phyloP scores from a whole-genome alignment of 2,329 filamentous ascomycete species.

The Cladosporium velox region DNA sequence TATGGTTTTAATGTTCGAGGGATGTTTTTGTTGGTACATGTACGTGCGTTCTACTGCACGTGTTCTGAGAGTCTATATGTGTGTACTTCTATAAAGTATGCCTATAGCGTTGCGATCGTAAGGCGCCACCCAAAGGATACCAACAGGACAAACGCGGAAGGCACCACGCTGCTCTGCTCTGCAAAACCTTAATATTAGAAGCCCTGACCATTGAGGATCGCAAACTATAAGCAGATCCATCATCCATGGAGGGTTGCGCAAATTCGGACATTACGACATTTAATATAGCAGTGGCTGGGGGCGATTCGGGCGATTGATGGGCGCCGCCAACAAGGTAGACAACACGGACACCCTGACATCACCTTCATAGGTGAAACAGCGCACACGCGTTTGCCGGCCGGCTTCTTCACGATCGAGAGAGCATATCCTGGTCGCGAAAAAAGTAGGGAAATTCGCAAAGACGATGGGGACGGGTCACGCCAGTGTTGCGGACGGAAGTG shows the following conservation, averaged over 20 bases:
- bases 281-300: neutral
- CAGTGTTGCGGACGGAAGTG: constrained; percentile 10
- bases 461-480: neutral
- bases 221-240: neutral
- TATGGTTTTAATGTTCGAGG: neutral
- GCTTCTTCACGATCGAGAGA: constrained; percentile 1
- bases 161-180: neutral
- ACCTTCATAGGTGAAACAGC: constrained; percentile 11
- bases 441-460: neutral
- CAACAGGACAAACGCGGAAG: neutral
- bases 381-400: constrained; percentile 4
- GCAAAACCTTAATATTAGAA: neutral
- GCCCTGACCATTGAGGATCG: constrained; percentile 8
- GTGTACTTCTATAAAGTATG: neutral
- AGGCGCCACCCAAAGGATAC: neutral
- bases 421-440: neutral
- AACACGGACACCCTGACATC: constrained; percentile 12
- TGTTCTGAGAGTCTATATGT: neutral
- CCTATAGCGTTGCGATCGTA: neutral
- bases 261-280: neutral
- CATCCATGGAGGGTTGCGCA: neutral
- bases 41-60: neutral
- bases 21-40: neutral
- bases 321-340: neutral
- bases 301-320: neutral